phyloP scores from a whole-genome alignment of 2,329 filamentous ascomycete genomes.

The Albifimbria verrucaria region DNA sequence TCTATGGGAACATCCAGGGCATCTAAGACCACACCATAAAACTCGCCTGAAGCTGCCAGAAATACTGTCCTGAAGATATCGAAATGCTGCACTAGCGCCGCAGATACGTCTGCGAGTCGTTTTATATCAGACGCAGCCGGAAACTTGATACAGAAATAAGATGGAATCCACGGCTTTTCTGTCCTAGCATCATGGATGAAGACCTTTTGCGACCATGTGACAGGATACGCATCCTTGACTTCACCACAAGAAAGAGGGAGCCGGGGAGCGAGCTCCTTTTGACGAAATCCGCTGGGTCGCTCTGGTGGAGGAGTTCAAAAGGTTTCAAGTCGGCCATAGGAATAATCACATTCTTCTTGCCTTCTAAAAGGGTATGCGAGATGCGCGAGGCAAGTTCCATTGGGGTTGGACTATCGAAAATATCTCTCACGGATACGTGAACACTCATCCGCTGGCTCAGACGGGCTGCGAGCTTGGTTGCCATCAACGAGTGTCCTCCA shows the following conservation, averaged over 20 bases:
- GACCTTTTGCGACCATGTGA: background rate
- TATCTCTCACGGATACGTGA: background rate
- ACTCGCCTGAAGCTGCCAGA: background rate
- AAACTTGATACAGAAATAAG: background rate
- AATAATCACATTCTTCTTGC: background rate
- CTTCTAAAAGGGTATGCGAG: background rate
- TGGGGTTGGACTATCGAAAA: background rate
- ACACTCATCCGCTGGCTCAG: background rate
- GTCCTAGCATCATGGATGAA: background rate
- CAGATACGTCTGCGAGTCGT: background rate
- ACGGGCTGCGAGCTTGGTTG: slow-evolving; percentile 9
- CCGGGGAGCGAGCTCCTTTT: background rate
- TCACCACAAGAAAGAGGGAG: background rate
- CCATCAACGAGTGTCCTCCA: background rate
- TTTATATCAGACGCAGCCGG: background rate
- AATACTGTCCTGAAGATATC: slow-evolving; percentile 13
- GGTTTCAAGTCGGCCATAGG: background rate
- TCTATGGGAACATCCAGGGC: slow-evolving; percentile 6
- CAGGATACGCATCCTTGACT: background rate
- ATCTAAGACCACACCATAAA: slow-evolving; percentile 9
- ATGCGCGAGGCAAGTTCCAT: background rate
- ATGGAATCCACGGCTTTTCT: background rate
- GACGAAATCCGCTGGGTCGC: background rate
- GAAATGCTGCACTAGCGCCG: slow-evolving; percentile 6
- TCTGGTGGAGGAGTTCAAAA: background rate